Conservation (phyloP, 345 rosid genomes). For the Brassica rapa region DNA sequence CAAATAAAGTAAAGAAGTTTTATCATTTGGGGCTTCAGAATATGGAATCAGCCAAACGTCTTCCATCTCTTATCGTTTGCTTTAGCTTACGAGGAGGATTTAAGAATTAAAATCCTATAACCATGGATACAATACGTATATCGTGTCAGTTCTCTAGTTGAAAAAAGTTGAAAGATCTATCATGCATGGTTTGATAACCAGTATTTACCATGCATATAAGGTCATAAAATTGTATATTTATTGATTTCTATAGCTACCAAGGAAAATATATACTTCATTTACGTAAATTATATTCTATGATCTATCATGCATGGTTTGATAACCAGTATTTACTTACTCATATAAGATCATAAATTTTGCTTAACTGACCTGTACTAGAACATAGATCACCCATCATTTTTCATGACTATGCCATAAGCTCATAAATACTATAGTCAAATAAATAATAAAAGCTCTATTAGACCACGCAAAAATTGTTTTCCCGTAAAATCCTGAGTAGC, state of each 20-base stretch:
- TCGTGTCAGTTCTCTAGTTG: slow-evolving; percentile 7
- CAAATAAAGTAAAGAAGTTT: slow-evolving; percentile 24
- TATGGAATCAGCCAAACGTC: slow-evolving; percentile 6
- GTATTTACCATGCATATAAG: neutral
- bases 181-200: neutral
- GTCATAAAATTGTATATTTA: neutral
- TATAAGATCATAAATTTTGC: neutral
- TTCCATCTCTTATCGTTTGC: slow-evolving; percentile 10
- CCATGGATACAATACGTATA: neutral
- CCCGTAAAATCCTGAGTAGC: neutral
- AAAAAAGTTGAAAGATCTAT: neutral
- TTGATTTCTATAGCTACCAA: neutral
- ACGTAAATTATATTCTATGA: neutral
- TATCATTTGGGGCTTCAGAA: slow-evolving; percentile 13
- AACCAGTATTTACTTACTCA: neutral
- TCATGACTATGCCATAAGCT: neutral
- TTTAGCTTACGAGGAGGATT: neutral
- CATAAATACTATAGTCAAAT: neutral
- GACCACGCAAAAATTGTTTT: neutral
- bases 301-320: neutral
- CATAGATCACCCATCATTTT: neutral
- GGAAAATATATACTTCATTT: neutral
- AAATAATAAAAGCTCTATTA: neutral
- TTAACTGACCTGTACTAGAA: neutral
- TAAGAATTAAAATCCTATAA: slow-evolving; percentile 1